Evolutionary conservation across 495 filamentous ascomycete species (phyloP), one percentile per base, ranked within the genome.

Genomic region (Daldinia decipiens): DNA sequence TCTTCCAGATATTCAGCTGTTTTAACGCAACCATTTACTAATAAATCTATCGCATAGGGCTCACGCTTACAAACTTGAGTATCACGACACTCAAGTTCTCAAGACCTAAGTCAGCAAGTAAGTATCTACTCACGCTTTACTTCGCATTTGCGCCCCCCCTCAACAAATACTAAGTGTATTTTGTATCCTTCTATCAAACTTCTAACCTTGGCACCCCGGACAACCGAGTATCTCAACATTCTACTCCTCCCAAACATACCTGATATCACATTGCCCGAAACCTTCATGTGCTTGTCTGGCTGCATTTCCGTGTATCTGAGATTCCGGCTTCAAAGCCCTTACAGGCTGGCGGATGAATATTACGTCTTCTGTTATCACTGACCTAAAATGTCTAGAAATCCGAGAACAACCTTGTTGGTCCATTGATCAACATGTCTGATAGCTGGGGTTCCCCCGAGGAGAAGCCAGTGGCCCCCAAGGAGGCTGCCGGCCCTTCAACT

Each of bases 381-480:
- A 47, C 43, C 8, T 1, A 24, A 47, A 3, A 47, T 47, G 0
- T 24, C 0, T 47, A 47, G 43, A 12, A 47, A 9, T 24, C 17
- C 9, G 9, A 47, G 19, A 24, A 31, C 50, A 53, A 53, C 24
- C 12, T 31, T 24, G 12, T 31, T 17, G 11, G 38, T 52, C 50
- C 34, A 57, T 62, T 34, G 19, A 34, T 31, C 62, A 69, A 57
- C 21, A 79, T 80, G 75, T 59, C 78, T 52, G 74, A 84, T 43
- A 61, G 67, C 21, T 84, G 84, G 68, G 75, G 76, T 13, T 76
- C 79, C 21, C 74, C 77, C 9, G 75, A 72, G 15, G 29, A 79
- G 67, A 69, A 74, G 50, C 75, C 70, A 9, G 76, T 79, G 13
- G 70, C 82, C 38, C 66, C 77, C 12, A 74, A 79, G 26, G 34